Conservation (phyloP, 257 asterid genomes). For the Fraxinus americana region DNA sequence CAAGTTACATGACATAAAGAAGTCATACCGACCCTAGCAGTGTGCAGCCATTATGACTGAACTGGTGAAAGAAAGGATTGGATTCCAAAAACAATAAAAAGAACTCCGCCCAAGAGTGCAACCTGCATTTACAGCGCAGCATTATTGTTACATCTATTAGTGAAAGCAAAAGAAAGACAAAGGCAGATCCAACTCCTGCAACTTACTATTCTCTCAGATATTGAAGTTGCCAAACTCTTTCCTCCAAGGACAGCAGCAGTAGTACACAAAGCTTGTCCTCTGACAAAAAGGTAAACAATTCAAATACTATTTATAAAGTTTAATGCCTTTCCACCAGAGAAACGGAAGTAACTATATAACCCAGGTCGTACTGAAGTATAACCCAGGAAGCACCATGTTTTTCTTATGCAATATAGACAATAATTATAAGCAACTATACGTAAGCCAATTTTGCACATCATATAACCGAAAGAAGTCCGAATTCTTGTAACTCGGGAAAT, state of each 20-base stretch:
- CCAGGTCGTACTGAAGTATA: not conserved
- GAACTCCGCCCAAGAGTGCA: constrained; percentile 87
- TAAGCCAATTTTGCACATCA: no score
- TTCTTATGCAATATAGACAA: no score
- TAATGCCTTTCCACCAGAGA: not conserved
- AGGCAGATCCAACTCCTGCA: constrained; percentile 2
- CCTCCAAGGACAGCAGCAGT: constrained; percentile 97
- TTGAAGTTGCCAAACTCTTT: constrained; percentile 81
- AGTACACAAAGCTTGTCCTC: constrained; percentile 96
- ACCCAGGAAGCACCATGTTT: no score
- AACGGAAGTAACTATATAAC: not conserved
- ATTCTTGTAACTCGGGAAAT: no score
- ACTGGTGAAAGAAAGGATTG: constrained; percentile 85
- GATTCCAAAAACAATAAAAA: constrained; percentile 88
- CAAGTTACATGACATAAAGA: constrained; percentile 10
- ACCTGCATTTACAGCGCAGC: constrained; percentile 45
- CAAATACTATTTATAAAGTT: constrained; percentile 6
- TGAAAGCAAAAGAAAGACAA: constrained; percentile 7
- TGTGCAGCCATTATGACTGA: constrained; percentile 39
- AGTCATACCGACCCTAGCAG: constrained; percentile 37
- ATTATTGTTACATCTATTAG: constrained; percentile 20
- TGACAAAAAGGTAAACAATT: constrained; percentile 43
- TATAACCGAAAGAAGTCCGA: no score
- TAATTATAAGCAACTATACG: no score
- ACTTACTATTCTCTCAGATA: constrained; percentile 85